Base-by-base conservation (phyloP, 2,329 filamentous ascomycete genomes). In the Aspergillus bombycis region DNA sequence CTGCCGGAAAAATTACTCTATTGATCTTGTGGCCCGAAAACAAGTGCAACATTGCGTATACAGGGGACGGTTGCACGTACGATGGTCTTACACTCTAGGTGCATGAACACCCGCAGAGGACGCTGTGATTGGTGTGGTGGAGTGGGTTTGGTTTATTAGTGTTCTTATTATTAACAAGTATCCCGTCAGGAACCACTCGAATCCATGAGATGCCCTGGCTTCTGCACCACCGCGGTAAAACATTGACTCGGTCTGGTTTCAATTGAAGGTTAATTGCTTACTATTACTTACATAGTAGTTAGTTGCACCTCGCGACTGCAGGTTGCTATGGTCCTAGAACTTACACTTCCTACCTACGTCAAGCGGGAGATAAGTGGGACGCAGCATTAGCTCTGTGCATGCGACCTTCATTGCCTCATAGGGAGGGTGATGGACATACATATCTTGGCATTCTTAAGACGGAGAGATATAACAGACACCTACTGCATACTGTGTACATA, bases 41-140 rank as follows among this genome's bases (percentile, higher is more conserved):
- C 26, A 55, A 36, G n/a, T 55, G 11, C 52, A 55, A 38, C 52
- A 54, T 55, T 38, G 32, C 52, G 52, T 55, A 55, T 38, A 38
- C 34, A 38, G 19, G 36, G 32, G 12, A 55, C 32, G 52, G 32
- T 55, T 55, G 32, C 52, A 55, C 32, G 10, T 38, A 38, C 14
- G 32, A 55, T 38, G 52, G 52, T 55, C 52, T 38, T 23, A 55
- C 52, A 55, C 52, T 55, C 32, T 55, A 54, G 19, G 26, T 55
- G 52, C 32, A 55, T 38, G 52, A 55, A 55, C 52, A 38, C 52
- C 52, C 3, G 32, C 52, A 26, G 32, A 23, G 36, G 52, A 10
- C 11, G 34, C n/a, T 38, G n/a, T 55, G 52, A 38, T 55, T 55
- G 52, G 32, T 11, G 52, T 26, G 26, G 14, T 38, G 7, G 52